phyloP scores from a whole-genome alignment of 371 early-diverging fungal species.

The Umbelopsis sp. region DNA sequence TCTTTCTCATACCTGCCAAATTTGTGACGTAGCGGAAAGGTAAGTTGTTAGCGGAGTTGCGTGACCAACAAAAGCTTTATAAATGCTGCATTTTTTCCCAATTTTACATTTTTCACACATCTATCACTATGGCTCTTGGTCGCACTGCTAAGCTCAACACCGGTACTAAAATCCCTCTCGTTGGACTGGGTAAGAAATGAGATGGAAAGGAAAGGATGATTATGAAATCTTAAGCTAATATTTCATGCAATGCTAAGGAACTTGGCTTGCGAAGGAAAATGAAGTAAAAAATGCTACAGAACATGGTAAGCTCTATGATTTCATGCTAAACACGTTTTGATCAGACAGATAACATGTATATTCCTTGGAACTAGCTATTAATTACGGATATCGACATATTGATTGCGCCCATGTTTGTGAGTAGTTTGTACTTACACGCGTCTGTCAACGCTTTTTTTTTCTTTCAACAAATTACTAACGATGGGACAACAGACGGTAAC shows the following conservation, averaged over 20 bases:
- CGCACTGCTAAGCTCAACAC: constrained; percentile 23
- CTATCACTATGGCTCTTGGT: constrained; percentile 19
- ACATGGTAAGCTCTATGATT: constrained; percentile 29
- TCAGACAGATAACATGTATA: too few species aligned
- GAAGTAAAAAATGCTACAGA: constrained; percentile 34
- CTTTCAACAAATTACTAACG: not conserved
- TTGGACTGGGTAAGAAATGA: constrained; percentile 16
- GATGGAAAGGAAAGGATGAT: not conserved
- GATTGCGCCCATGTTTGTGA: constrained; percentile 31
- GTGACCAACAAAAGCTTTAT: too few species aligned
- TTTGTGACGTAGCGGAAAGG: too few species aligned
- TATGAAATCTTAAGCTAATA: not conserved
- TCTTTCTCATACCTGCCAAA: too few species aligned
- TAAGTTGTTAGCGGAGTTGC: too few species aligned
- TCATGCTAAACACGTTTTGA: too few species aligned
- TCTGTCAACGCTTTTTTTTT: not conserved
- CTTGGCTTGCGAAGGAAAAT: constrained; percentile 27
- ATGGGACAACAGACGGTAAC: constrained; percentile 42
- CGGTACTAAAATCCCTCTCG: constrained; percentile 19
- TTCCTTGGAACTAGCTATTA: not conserved
- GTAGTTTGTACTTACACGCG: not conserved
- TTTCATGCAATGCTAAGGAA: not conserved
- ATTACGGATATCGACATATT: constrained; percentile 24
- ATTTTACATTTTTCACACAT: too few species aligned
- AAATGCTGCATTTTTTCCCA: too few species aligned